Base-by-base conservation (phyloP, 1,284 basidiomycete genomes). In the Cutaneotrichosporon dermatis region DNA sequence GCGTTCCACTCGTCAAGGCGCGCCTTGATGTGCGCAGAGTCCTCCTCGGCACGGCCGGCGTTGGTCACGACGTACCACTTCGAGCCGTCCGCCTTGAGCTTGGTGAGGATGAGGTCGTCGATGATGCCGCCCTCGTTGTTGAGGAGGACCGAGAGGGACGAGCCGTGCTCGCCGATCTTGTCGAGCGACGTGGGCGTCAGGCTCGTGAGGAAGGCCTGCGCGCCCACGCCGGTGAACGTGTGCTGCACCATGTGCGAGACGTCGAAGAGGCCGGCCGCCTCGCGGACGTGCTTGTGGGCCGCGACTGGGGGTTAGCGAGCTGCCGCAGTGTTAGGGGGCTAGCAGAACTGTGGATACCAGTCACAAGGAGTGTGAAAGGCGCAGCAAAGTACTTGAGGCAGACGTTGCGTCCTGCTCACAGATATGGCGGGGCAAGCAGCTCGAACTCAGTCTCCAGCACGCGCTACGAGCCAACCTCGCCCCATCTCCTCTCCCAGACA, bases 201-300 rank as follows among this genome's bases (percentile, higher is more conserved):
- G 82, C 86, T 87, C 79, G 89, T 85, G 52, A 96, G 83, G 79
- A 98, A 98, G 13, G 83, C 83, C 5, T 87, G 85, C 4, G 84
- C 84, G 4, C 85, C 85, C 36, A 84, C 80, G 3, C 91, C 91
- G 41, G 84, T 85, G 80, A 93, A 91, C 65, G 85, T 87, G 59
- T 88, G 87, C 78, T 93, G 91, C 41, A 91, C 89, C 95, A 99
- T 99, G 79, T 99, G 95, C 37, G 92, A 91, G 40, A 99, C 96
- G 74, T 99, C 95, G 76, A 99, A 99, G 35, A 99, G 82, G 1
- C 94, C 94, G 1, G 85, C 90, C 40, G 83, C 84, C 6, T 81
- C 84, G 40, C 96, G 86, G 56, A 96, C 90, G 74, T 98, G 90
- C 56, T 89, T 86, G 77, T 99, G 95, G 65, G 92, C 94, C 2